These are phyloP conservation scores for Pachysolen tannophilus DNA, from an alignment of 805 yeast genomes.

Conservation along the genomic window DNA sequence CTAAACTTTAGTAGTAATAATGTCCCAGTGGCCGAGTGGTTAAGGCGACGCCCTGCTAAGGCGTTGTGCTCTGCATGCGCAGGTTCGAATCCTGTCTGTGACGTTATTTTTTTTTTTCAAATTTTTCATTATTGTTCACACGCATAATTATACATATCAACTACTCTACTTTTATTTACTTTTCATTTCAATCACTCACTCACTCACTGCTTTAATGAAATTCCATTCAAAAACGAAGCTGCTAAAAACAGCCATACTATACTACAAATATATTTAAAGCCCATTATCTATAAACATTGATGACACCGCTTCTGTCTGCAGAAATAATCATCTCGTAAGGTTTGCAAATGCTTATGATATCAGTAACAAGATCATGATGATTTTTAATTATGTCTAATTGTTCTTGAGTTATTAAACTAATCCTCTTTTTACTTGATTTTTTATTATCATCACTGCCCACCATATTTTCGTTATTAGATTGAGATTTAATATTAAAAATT, in stretches of 20 bases:
- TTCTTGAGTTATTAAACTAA: conserved; percentile 24
- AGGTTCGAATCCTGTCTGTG: conserved; percentile 99
- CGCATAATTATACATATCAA: no score
- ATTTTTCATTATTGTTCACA: no score
- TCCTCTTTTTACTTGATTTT: conserved; percentile 10
- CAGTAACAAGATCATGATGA: conserved; percentile 46
- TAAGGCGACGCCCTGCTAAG: conserved; percentile 76
- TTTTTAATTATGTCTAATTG: conserved; percentile 34
- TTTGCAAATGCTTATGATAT: conserved; percentile 32
- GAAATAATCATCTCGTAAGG: conserved; percentile 58
- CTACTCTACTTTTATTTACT: no score
- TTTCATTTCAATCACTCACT: no score
- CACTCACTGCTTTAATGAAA: no score
- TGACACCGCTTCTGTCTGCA: conserved; percentile 59
- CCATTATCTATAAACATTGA: conserved; percentile 46
- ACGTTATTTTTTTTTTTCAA: conserved; percentile 58
- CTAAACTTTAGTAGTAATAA: no score
- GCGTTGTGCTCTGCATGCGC: conserved; percentile 92
- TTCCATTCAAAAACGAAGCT: no score
- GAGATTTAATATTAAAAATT: conserved; percentile 29
- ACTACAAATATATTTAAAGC: no score
- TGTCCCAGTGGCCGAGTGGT: conserved; percentile 68
- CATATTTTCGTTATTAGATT: conserved; percentile 6
- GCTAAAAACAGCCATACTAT: no score
- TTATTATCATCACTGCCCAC: not conserved